Percentiles rank a stretch among this genome's conserved stretches.
These are phyloP conservation scores for Tinospora cordifolia DNA, from an alignment of 164 flowering plant species.

Conservation along the genomic window DNA sequence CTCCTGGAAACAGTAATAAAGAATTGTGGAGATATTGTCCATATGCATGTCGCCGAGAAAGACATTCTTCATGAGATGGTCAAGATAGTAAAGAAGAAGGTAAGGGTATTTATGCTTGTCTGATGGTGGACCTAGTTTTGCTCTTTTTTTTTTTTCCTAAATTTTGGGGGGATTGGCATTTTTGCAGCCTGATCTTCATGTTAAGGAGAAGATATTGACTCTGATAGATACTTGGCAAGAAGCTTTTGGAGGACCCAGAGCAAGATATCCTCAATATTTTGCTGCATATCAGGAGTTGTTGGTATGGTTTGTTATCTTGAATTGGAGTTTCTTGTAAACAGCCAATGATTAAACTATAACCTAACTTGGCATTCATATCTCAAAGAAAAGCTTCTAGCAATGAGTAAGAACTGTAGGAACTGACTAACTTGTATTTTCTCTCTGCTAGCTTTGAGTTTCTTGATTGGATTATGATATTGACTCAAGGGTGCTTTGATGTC, in stretches of 20 bases:
- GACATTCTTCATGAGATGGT: slow-evolving; percentile 91
- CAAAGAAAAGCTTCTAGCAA: not conserved
- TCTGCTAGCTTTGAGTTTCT: not conserved
- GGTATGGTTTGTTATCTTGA: slow-evolving; percentile 36
- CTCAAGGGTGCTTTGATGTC: not conserved
- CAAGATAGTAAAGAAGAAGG: slow-evolving; percentile 87
- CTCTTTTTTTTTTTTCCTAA: slow-evolving; percentile 7
- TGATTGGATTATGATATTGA: not conserved
- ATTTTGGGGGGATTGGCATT: not conserved
- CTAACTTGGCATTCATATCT: not conserved
- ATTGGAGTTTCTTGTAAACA: not conserved
- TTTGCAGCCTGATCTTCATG: slow-evolving; percentile 81
- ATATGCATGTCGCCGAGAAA: slow-evolving; percentile 95
- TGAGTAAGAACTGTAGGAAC: not conserved
- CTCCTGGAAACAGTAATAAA: slow-evolving; percentile 85
- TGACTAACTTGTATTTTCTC: not conserved
- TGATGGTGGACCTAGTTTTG: not conserved
- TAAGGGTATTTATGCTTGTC: slow-evolving; percentile 15
- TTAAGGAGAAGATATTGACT: slow-evolving; percentile 83
- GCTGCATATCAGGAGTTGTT: slow-evolving; percentile 87
- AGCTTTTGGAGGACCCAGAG: slow-evolving; percentile 96
- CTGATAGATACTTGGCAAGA: slow-evolving; percentile 99
- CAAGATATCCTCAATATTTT: slow-evolving; percentile 90
- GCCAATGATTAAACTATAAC: not conserved
- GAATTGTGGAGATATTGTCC: slow-evolving; percentile 94